phyloP scores from a whole-genome alignment of 2,329 filamentous ascomycete species.

The Diaporthe caulivora region DNA sequence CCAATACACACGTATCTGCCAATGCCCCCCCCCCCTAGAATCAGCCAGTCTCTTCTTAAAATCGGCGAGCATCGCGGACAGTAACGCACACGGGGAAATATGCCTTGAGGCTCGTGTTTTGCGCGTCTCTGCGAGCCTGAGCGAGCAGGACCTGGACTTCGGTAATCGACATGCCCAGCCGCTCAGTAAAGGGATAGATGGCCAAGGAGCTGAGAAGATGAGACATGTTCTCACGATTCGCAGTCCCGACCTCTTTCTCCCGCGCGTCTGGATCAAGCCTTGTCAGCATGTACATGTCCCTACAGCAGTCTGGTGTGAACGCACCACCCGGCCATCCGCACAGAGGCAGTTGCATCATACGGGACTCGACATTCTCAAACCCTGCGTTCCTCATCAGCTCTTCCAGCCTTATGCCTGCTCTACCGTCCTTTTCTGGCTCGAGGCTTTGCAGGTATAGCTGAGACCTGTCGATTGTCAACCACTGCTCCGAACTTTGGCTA shows the following conservation, averaged over 20 bases:
- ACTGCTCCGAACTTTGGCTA: background rate
- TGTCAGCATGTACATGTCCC: slow-evolving; percentile 38
- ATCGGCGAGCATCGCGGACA: background rate
- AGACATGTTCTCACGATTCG: slow-evolving; percentile 67
- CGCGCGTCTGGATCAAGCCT: slow-evolving; percentile 56
- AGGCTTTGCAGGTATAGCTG: slow-evolving; percentile 72
- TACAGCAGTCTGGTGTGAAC: slow-evolving; percentile 42
- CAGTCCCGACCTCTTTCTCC: slow-evolving; percentile 64
- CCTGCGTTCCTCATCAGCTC: slow-evolving; percentile 71
- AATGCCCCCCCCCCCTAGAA: background rate
- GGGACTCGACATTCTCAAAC: slow-evolving; percentile 75
- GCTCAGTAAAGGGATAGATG: slow-evolving; percentile 67
- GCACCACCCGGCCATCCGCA: slow-evolving; percentile 77
- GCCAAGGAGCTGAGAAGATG: slow-evolving; percentile 67
- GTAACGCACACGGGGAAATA: slow-evolving; percentile 71
- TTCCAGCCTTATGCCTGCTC: slow-evolving; percentile 72
- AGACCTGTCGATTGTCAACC: slow-evolving; percentile 53
- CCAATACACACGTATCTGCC: slow-evolving; percentile 73
- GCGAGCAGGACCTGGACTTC: slow-evolving; percentile 69
- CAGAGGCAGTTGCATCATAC: slow-evolving; percentile 75
- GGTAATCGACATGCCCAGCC: slow-evolving; percentile 66
- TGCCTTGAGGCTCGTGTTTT: slow-evolving; percentile 67
- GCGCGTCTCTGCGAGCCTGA: slow-evolving; percentile 66
- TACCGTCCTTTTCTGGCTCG: slow-evolving; percentile 74
- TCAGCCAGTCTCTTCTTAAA: slow-evolving; percentile 2